These are phyloP conservation scores for Solanum chacoense DNA, from an alignment of 305 asterid genomes.

Conservation along the genomic window DNA sequence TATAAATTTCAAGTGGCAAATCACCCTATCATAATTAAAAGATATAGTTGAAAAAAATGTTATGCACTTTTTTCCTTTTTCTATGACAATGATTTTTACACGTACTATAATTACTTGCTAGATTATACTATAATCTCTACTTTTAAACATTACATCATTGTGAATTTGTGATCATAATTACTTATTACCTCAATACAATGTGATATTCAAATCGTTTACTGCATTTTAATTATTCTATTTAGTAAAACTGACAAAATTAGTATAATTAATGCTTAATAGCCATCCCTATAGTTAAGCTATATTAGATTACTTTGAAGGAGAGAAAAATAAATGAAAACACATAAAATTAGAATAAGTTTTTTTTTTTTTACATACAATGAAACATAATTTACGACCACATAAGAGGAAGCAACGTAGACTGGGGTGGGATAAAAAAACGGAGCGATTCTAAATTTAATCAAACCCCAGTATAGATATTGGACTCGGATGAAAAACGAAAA, in stretches of 20 bases:
- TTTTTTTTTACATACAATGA: not conserved
- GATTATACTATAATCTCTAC: not conserved
- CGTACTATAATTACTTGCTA: not conserved
- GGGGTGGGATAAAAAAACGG: no score
- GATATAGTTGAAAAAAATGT: not conserved
- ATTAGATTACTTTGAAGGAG: not conserved
- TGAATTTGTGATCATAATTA: not conserved
- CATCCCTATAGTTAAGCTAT: not conserved
- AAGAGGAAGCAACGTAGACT: not conserved
- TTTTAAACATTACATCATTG: not conserved
- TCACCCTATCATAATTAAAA: not conserved
- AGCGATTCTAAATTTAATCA: not conserved
- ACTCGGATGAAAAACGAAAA: no score
- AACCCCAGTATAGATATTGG: not conserved
- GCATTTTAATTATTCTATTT: not conserved
- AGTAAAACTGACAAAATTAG: not conserved
- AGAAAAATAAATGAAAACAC: not conserved
- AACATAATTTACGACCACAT: not conserved
- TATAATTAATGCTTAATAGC: not conserved
- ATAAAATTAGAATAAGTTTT: no score
- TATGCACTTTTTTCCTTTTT: not conserved
- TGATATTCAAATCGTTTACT: accelerated
- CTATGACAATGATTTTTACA: not conserved
- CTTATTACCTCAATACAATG: not conserved
- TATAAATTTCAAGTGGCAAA: not conserved